Conservation (phyloP, 1,284 basidiomycete species). For the Pulchroboletus neoregius region DNA sequence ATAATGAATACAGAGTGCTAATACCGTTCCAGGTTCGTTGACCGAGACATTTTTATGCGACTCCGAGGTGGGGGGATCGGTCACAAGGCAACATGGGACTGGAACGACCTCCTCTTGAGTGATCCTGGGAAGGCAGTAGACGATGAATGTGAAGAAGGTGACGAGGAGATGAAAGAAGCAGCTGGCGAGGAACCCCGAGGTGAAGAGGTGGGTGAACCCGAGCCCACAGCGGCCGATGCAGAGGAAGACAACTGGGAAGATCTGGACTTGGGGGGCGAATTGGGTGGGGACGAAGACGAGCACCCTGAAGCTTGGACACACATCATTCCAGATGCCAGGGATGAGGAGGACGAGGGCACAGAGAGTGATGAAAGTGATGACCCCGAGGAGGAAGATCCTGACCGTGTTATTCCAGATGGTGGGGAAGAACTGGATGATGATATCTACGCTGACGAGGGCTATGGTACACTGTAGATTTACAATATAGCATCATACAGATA, state of each 20-base stretch:
- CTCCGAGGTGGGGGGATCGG: not conserved
- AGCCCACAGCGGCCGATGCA: too few species aligned
- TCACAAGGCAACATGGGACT: slow-evolving; percentile 4
- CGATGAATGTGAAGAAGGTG: not conserved
- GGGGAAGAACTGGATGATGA: slow-evolving; percentile 1
- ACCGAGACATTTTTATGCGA: slow-evolving; percentile 5
- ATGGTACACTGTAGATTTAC: not conserved
- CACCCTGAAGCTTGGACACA: too few species aligned
- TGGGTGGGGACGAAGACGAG: not conserved
- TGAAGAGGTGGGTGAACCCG: too few species aligned
- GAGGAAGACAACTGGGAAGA: too few species aligned
- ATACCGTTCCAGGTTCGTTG: not conserved
- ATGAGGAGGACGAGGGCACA: not conserved
- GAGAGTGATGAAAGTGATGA: not conserved
- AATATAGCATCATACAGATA: too few species aligned
- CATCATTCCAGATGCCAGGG: not conserved
- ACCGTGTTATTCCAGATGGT: not conserved
- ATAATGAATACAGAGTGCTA: not conserved
- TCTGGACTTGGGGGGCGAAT: too few species aligned
- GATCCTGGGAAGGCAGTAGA: not conserved
- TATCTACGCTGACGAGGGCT: not conserved
- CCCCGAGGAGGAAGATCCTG: not conserved
- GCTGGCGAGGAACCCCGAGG: not conserved
- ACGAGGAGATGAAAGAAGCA: not conserved
- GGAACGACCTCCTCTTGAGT: not conserved